Conservation (phyloP, 2,329 filamentous ascomycete genomes). For the Pyrenophora graminea region DNA sequence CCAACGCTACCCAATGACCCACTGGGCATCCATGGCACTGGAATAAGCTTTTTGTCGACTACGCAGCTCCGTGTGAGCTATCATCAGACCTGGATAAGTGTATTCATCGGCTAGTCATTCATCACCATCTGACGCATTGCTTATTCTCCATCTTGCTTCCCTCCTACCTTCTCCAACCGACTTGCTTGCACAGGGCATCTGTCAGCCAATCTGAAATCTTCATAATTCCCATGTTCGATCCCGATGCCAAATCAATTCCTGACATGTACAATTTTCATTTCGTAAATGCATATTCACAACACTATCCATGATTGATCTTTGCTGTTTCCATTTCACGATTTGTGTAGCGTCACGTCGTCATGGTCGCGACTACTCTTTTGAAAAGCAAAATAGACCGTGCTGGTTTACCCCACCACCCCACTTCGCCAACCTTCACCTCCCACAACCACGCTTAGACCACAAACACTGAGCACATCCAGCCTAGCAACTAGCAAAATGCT, state of each 20-base stretch:
- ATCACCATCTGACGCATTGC: too few relatives aligned
- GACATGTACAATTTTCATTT: too few relatives aligned
- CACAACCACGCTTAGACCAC: conserved; percentile 2
- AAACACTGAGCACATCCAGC: conserved; percentile 3
- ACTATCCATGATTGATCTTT: not conserved
- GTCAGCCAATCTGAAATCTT: too few relatives aligned
- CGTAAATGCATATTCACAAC: too few relatives aligned
- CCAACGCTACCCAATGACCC: conserved; percentile 8
- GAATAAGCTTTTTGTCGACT: conserved; percentile 10
- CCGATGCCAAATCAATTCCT: too few relatives aligned
- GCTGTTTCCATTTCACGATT: not conserved
- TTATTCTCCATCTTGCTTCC: too few relatives aligned
- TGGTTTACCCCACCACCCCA: conserved; percentile 23
- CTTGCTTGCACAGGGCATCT: too few relatives aligned
- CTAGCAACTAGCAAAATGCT: conserved; percentile 52
- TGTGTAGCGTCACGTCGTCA: not conserved
- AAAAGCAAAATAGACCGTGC: conserved; percentile 13
- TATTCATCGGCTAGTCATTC: not conserved
- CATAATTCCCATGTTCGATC: too few relatives aligned
- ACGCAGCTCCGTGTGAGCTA: not conserved
- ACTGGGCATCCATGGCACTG: conserved; percentile 1
- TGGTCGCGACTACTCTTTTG: not conserved
- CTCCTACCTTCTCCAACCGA: too few relatives aligned
- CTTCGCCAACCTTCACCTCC: conserved; percentile 3
- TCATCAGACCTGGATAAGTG: not conserved